Evolutionary conservation across 139 green algal species (phyloP), one percentile per base, ranked within the genome.

Genomic region (Yamagishiella unicocca): DNA sequence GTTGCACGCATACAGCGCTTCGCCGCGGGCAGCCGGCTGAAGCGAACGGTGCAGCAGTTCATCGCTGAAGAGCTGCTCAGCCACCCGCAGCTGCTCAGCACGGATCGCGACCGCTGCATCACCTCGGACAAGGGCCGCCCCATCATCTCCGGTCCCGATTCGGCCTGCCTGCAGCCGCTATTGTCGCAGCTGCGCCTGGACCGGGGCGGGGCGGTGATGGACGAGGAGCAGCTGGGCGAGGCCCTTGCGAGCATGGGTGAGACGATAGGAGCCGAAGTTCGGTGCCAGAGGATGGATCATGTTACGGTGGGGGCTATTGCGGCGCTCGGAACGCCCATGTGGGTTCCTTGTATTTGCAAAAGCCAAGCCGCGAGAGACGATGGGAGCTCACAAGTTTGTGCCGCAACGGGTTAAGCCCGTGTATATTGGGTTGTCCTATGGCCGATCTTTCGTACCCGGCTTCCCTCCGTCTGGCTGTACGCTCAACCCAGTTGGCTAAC

Each of bases 1-100:
- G 96, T 98, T 45, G 93, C 96, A 54, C 94, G 96, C 70, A 95
- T 98, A 40, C 95, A 97, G 94, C 92, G 96, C 64, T 98, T 94
- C 89, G 90, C 87, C 7, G 89, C 85, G 19, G 87, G 66, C 87
- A 90, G 70, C 83, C 46, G 90, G 4, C 86, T 98, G 64, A 96
- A 96, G 91, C 93, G 96, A 70, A 94, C 90, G 58, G 95, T 98
- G 82, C 92, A 98, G 88, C 94, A 97, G 87, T 89, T 95, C 33
- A 98, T 98, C 61, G 96, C 95, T 1, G 89, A 90, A 62, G 96
- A 98, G 93, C 80, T 98, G 82, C 83, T 98, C 58, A 77, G 85
- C 0, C 73, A 85, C 38, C 77, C 87, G 1, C 24, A 80, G 71
- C 19, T 85, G 67, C 81, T 78, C 6, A 3, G 35, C 1, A 14